Evolutionary conservation across 2,329 filamentous ascomycete species (phyloP).

Genomic region (Aspergillus persii): DNA sequence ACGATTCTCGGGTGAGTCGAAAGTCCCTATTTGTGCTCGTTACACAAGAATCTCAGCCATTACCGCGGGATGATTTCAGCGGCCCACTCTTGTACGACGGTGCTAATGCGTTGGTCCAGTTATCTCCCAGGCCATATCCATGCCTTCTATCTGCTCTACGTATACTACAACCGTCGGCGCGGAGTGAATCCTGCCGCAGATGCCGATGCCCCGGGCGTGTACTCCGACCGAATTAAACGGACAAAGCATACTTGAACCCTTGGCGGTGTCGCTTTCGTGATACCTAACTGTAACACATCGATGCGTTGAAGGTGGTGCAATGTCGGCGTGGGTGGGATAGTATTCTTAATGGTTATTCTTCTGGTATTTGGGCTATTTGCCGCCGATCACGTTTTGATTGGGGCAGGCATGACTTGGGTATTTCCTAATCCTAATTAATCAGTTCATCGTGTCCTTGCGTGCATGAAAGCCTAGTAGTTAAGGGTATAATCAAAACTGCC

Average conservation of each 20-base stretch:
- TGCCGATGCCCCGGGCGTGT: slow-evolving; percentile 37
- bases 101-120: slow-evolving; percentile 32
- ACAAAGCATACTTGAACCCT: slow-evolving; percentile 24
- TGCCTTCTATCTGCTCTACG: slow-evolving; percentile 77
- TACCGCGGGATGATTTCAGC: not conserved
- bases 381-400: not conserved
- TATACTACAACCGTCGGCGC: slow-evolving; percentile 69
- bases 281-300: not conserved
- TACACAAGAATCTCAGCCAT: not conserved
- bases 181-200: slow-evolving; percentile 19
- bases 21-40: not conserved
- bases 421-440: not conserved
- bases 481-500: no score
- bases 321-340: not conserved
- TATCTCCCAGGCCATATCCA: slow-evolving; percentile 76
- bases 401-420: not conserved
- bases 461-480: no score
- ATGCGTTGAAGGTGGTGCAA: not conserved
- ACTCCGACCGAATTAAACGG: slow-evolving; percentile 41
- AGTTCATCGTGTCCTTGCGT: not conserved
- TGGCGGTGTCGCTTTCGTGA: slow-evolving; percentile 3
- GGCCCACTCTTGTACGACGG: not conserved
- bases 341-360: not conserved
- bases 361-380: not conserved
- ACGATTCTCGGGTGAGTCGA: slow-evolving; percentile 60